Percentiles rank a stretch among this genome's conserved stretches.
Evolutionary conservation across 345 rosid genomes (phyloP).

Genomic region (Atalantia buxifolia): DNA sequence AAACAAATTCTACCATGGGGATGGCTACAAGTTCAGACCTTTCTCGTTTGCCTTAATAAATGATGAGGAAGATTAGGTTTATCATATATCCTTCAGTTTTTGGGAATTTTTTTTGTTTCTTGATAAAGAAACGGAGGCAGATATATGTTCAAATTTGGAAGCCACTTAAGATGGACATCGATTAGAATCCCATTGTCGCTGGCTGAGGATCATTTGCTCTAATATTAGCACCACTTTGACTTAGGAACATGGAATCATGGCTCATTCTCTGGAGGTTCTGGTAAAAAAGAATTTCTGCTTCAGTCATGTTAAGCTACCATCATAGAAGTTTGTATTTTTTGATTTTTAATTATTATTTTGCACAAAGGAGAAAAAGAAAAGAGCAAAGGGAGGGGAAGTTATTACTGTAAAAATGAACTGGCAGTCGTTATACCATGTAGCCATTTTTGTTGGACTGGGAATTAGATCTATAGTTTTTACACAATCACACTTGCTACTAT

Average conservation of each 20-base stretch:
- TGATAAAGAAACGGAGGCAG: slow-evolving; percentile 2
- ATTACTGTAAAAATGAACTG: slow-evolving; percentile 32
- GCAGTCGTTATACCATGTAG: slow-evolving; percentile 19
- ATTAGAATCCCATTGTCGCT: slow-evolving; percentile 5
- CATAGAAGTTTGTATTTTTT: slow-evolving; percentile 7
- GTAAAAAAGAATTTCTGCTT: slow-evolving; percentile 14
- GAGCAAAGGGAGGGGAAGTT: background rate
- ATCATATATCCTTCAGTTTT: slow-evolving; percentile 7
- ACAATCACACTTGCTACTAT: slow-evolving; percentile 16
- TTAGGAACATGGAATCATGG: slow-evolving; percentile 21
- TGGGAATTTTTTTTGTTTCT: background rate
- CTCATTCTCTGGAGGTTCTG: slow-evolving; percentile 19
- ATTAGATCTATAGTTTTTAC: slow-evolving; percentile 2
- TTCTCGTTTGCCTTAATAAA: slow-evolving; percentile 65
- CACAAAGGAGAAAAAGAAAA: background rate
- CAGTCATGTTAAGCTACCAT: background rate
- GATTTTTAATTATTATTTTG: background rate
- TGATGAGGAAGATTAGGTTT: slow-evolving; percentile 62
- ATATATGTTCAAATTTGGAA: slow-evolving; percentile 5
- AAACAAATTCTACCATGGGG: slow-evolving; percentile 87
- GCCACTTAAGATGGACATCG: slow-evolving; percentile 9
- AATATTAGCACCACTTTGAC: slow-evolving; percentile 20
- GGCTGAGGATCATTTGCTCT: slow-evolving; percentile 13
- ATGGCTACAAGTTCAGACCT: slow-evolving; percentile 92
- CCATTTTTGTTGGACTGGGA: background rate